Evolutionary conservation across 2,329 filamentous ascomycete genomes (phyloP), one percentile per base, ranked within the genome.

Genomic region (Ceratocystis diversiconidia): DNA sequence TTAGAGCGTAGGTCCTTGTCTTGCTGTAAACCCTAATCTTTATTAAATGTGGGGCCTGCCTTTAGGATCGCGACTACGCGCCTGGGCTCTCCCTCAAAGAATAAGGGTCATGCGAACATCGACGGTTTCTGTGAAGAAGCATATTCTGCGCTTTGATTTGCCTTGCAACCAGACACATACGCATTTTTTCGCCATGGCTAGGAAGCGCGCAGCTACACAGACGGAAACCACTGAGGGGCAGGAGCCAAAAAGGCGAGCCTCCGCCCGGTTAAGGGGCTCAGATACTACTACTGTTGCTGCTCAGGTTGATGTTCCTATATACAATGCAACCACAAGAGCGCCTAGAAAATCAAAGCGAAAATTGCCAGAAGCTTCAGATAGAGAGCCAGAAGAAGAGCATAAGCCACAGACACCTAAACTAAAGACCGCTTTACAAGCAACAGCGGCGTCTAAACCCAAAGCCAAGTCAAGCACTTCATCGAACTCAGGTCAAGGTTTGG

Each of bases 191-290:
- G 12, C 28, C 15, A 67, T 67, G 66, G 46, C 66, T 15, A 55
- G 66, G 30, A 67, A 67, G 59, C 63, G 66, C 46, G 63, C 63
- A 8, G 66, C 59, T 4, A 65, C 59, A 15, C 25, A 28, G 10
- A 48, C 61, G 1, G 66, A 57, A 19, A 59, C 43, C 1, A 22
- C 43, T 2, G 63, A 63, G 19, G 65, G 60, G 30, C 63, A 63
- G 19, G 62, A 65, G 19, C 63, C 66, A 10, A 68, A 68, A 32
- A 61, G 66, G 25, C 60, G 66, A 10, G 59, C 25, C 3, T 68
- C 64, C 8, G 64, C 66, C 22, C 63, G 63, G 36, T 55, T 67
- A 25, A 63, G 63, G 25, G 63, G 60, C 30, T 50, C 12, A 12
- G 36, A 41, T 15, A 41, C 36, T 41, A 41, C 36, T 41, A 41